A percentile compares a stretch with the other conserved stretches of the same genome.
phyloP scores from a whole-genome alignment of 768 basidiomycete genomes.

The Podaxis pistillaris region DNA sequence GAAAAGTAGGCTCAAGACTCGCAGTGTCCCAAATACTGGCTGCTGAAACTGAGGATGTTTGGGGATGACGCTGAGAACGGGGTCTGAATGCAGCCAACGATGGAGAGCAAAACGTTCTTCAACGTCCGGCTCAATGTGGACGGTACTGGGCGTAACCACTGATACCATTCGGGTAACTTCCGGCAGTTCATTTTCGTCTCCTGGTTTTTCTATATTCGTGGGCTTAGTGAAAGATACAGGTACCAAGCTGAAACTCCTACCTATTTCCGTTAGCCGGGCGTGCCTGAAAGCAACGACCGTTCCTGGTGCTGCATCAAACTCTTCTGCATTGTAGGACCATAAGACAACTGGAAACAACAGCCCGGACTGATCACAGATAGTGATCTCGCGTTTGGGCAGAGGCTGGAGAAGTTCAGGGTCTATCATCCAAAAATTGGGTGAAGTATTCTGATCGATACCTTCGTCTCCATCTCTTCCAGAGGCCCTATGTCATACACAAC shows the following conservation, averaged over 20 bases:
- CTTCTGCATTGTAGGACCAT: slow-evolving; percentile 95
- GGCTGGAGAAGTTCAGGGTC: background rate
- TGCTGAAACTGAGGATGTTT: background rate
- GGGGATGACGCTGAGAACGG: background rate
- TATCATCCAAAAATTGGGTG: background rate
- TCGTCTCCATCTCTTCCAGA: slow-evolving; percentile 68
- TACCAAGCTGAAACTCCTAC: slow-evolving; percentile 39
- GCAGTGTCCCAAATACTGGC: background rate
- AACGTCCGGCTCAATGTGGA: slow-evolving; percentile 88
- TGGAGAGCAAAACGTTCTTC: slow-evolving; percentile 78
- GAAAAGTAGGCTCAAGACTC: background rate
- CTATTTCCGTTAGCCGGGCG: slow-evolving; percentile 77
- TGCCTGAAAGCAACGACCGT: slow-evolving; percentile 92
- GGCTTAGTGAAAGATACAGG: slow-evolving; percentile 6
- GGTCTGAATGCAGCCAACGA: slow-evolving; percentile 81
- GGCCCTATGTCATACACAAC: slow-evolving; percentile 81
- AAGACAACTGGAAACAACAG: slow-evolving; percentile 81
- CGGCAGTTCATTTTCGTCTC: no score
- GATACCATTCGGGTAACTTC: slow-evolving; percentile 46
- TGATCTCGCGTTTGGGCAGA: slow-evolving; percentile 78
- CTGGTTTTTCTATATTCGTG: slow-evolving; percentile 59
- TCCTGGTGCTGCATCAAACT: slow-evolving; percentile 51
- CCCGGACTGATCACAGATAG: slow-evolving; percentile 79
- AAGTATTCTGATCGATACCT: slow-evolving; percentile 36
- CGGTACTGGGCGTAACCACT: slow-evolving; percentile 74